Evolutionary conservation across 2,329 filamentous ascomycete species (phyloP), one percentile per base, ranked within the genome.

Genomic region (Botryotinia narcissicola): DNA sequence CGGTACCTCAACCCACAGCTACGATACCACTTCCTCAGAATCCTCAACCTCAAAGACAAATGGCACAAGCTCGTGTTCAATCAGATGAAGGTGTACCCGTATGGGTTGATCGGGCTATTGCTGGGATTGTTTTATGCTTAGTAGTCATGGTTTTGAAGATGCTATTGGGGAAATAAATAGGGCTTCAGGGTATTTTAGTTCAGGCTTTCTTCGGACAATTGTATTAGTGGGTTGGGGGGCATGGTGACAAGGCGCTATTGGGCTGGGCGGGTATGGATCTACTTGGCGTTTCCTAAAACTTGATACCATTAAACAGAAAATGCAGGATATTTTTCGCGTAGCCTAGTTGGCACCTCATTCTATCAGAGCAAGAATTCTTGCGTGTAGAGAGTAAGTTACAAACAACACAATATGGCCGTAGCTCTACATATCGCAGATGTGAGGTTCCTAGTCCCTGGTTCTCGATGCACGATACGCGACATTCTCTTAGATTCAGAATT

Each of bases 61-160:
- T 61, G 76, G 68, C 72, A 73, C 76, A 72, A 75, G 69, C 76
- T 54, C 79, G 79, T 35, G 75, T 81, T 61, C 74, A 66, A 12
- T 79, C 81, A 73, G 81, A 85, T 70, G 86, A 88, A 42, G 88
- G 85, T 3, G 87, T 93, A 25, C 88, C 91, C 2, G 83, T 90
- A 20, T 97, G 93, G 92, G 86, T 97, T 29, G 95, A 97, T 82
- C 89, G 93, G 75, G 88, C 91, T 54, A 97, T 97, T 76, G 89
- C 91, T 35, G 91, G 89, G 10, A 83, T 97, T 29, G 84, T 93
- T 0, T 86, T 93, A 22, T 85, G 92, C 40, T 84, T 97, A 32
- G 84, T 90, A 5, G 88, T 93, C 35, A 88, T 97, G 85, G 84
- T 97, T 35, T 74, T 89, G 73, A 90, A 88, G 79, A 83, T 89